These are phyloP conservation scores for Dalbergia cochinchinensis DNA, from an alignment of 306 rosid species.

Conservation along the genomic window DNA sequence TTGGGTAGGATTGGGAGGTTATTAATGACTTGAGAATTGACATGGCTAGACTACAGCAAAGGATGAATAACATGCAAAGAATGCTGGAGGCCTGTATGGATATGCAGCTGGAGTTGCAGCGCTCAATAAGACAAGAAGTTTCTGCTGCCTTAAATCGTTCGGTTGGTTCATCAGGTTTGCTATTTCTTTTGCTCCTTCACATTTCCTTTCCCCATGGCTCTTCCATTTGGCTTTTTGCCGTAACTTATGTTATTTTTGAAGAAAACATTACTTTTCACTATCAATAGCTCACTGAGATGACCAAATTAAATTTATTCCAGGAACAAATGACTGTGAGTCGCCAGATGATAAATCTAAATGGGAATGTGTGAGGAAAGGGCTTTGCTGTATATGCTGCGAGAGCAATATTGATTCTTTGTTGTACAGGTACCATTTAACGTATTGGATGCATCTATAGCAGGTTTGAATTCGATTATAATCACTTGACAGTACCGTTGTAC, in stretches of 20 bases:
- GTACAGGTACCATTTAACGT: conserved; percentile 77
- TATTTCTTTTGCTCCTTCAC: background rate
- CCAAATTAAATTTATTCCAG: conserved; percentile 51
- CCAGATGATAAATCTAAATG: conserved; percentile 72
- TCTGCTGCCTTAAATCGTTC: conserved; percentile 90
- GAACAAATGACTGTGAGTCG: conserved; percentile 51
- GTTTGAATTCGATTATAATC: conserved; percentile 27
- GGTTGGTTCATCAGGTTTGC: conserved; percentile 67
- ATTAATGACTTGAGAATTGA: conserved; percentile 90
- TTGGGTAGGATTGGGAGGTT: conserved; percentile 84
- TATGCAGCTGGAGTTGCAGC: conserved; percentile 98
- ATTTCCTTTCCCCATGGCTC: background rate
- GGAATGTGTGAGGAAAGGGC: conserved; percentile 91
- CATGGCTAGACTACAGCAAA: conserved; percentile 87
- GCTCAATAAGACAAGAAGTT: conserved; percentile 92
- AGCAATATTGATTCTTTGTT: conserved; percentile 88
- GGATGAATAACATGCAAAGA: conserved; percentile 89
- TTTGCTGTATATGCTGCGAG: conserved; percentile 85
- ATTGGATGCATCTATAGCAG: background rate
- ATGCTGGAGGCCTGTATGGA: conserved; percentile 99
- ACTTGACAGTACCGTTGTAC: background rate
- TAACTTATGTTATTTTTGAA: background rate
- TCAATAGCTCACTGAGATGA: background rate
- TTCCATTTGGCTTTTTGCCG: background rate
- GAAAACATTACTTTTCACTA: background rate